These are phyloP conservation scores for Populus alba DNA, from an alignment of 345 rosid species.

Conservation along the genomic window DNA sequence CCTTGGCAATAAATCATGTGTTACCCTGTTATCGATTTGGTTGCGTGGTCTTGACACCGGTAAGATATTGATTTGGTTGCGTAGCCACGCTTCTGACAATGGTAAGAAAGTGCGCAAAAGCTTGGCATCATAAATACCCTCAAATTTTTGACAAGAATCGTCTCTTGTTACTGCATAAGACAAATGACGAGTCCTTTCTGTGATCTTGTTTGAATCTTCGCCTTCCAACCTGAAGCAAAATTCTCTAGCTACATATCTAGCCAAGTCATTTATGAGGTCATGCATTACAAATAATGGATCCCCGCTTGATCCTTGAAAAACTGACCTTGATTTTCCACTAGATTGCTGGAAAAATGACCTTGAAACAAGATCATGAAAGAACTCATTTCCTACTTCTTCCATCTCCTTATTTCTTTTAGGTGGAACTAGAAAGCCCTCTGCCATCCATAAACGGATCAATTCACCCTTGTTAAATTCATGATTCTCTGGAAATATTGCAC, in stretches of 20 bases:
- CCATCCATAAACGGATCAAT: conserved; percentile 2
- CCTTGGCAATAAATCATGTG: conserved; percentile 19
- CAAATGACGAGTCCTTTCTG: conserved; percentile 31
- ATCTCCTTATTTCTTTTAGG: not conserved
- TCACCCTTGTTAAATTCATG: not conserved
- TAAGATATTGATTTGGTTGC: not conserved
- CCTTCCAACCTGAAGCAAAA: conserved; percentile 28
- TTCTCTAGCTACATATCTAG: conserved; percentile 28
- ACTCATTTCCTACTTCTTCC: conserved; percentile 2
- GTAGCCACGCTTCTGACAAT: conserved; percentile 16
- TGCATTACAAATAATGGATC: conserved; percentile 28
- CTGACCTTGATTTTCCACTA: not conserved
- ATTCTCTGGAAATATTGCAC: not conserved
- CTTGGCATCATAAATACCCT: conserved; percentile 28
- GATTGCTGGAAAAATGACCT: conserved; percentile 1
- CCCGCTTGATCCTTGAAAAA: not conserved
- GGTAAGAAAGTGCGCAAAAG: conserved; percentile 36
- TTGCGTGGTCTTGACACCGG: conserved; percentile 1
- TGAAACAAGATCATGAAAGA: not conserved
- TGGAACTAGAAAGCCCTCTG: not conserved
- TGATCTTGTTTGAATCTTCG: conserved; percentile 7
- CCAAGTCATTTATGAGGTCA: conserved; percentile 35
- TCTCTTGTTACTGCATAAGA: conserved; percentile 18
- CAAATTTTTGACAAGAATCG: conserved; percentile 18
- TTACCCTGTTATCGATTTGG: not conserved